phyloP scores from a whole-genome alignment of 345 rosid species.

The Noccaea bulbosa region DNA sequence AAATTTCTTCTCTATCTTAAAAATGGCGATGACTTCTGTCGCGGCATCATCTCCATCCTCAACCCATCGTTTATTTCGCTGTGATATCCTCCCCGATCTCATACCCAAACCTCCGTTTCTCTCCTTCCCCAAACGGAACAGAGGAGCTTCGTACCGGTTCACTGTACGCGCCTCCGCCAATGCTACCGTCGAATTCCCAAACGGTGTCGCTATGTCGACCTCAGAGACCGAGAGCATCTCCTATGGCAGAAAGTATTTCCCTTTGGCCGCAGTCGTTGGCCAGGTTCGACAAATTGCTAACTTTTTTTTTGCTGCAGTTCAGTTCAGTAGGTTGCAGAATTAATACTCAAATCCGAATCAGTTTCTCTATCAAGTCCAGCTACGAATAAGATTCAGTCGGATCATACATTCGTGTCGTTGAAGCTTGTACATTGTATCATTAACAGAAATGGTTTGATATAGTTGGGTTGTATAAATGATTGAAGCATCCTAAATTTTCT shows the following conservation, averaged over 20 bases:
- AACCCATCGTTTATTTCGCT: constrained; percentile 31
- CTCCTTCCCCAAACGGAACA: constrained; percentile 41
- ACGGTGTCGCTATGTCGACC: constrained; percentile 54
- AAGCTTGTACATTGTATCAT: too few relatives aligned
- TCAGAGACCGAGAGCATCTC: constrained; percentile 43
- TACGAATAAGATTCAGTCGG: too few relatives aligned
- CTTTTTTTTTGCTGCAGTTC: constrained; percentile 11
- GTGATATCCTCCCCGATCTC: constrained; percentile 13
- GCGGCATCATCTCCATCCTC: constrained; percentile 38
- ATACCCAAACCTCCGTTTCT: constrained; percentile 30
- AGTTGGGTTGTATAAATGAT: too few relatives aligned
- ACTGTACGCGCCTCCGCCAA: constrained; percentile 41
- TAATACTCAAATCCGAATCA: too few relatives aligned
- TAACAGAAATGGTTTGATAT: too few relatives aligned
- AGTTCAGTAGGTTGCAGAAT: constrained; percentile 1
- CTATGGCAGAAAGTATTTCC: constrained; percentile 80
- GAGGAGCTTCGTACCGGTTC: constrained; percentile 28
- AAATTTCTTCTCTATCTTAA: constrained; percentile 12
- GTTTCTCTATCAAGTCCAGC: too few relatives aligned
- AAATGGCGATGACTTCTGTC: constrained; percentile 41
- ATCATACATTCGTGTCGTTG: too few relatives aligned
- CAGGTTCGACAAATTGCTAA: constrained; percentile 56
- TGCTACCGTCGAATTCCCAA: constrained; percentile 49
- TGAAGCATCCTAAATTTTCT: too few relatives aligned
- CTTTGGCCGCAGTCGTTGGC: constrained; percentile 92